Conservation (phyloP, 2,329 filamentous ascomycete species). For the Cordyceps pruinosa region DNA sequence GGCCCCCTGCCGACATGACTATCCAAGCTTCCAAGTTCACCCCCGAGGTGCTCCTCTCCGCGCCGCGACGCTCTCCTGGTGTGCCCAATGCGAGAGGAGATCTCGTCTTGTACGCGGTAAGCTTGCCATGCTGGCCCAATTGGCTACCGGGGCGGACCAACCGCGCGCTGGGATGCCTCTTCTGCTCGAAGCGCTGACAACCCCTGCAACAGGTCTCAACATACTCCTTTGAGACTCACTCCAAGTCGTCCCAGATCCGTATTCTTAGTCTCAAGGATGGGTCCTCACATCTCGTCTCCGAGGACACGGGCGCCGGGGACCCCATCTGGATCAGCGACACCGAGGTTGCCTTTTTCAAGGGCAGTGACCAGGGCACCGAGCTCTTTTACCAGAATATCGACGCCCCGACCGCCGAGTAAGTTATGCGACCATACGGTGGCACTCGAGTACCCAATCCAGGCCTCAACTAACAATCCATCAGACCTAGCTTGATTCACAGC, state of each 20-base stretch:
- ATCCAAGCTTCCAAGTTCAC: conserved; percentile 65
- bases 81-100: conserved; percentile 62
- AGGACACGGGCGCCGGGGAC: conserved; percentile 59
- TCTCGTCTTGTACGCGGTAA: conserved; percentile 57
- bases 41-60: conserved; percentile 68
- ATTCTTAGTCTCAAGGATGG: conserved; percentile 63
- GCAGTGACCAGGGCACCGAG: conserved; percentile 39
- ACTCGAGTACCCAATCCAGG: not conserved
- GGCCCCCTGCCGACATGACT: conserved; percentile 47
- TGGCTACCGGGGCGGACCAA: not conserved
- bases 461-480: conserved; percentile 9
- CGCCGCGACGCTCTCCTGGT: conserved; percentile 64
- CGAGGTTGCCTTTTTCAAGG: conserved; percentile 51
- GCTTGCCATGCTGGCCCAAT: conserved; percentile 15
- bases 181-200: not conserved
- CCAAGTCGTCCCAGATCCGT: conserved; percentile 60
- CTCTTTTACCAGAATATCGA: conserved; percentile 35
- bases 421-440: not conserved
- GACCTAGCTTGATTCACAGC: conserved; percentile 36
- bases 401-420: conserved; percentile 34
- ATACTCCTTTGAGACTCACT: conserved; percentile 74
- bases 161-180: not conserved
- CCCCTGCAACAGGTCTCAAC: conserved; percentile 46
- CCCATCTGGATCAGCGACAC: conserved; percentile 69
- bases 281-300: conserved; percentile 57